Evolutionary conservation across 352 stramenopile species (phyloP).

Genomic region (Phytophthora capsici): DNA sequence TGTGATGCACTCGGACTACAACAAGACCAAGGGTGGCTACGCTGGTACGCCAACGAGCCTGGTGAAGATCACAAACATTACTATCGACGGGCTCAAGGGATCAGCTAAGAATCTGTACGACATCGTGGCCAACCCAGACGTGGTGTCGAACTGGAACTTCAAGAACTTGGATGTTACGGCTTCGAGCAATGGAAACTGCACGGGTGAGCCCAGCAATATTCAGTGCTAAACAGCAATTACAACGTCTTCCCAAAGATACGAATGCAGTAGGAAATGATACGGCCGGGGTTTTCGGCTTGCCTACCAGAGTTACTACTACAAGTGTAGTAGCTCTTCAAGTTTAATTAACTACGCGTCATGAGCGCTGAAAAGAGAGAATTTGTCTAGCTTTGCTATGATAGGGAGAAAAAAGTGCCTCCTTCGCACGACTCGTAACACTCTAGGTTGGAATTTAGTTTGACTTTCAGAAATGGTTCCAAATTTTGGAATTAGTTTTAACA

Average conservation of each 20-base stretch:
- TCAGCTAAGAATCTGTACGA: slow-evolving; percentile 28
- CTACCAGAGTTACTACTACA: too few species aligned
- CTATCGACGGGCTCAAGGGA: slow-evolving; percentile 25
- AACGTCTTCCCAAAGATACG: too few species aligned
- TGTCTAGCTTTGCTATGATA: too few species aligned
- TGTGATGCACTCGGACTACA: slow-evolving; percentile 26
- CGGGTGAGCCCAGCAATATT: slow-evolving; percentile 20
- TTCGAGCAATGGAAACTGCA: slow-evolving; percentile 25
- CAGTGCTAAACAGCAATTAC: slow-evolving; percentile 14
- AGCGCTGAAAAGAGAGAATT: too few species aligned
- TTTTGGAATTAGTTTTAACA: not conserved
- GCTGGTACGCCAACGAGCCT: slow-evolving; percentile 19
- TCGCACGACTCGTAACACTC: too few species aligned
- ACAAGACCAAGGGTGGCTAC: slow-evolving; percentile 35
- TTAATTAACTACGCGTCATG: too few species aligned
- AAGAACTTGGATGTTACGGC: slow-evolving; percentile 18
- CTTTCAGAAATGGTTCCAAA: too few species aligned
- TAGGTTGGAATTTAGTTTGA: too few species aligned
- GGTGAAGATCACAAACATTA: slow-evolving; percentile 33
- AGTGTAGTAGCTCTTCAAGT: too few species aligned
- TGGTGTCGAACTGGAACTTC: slow-evolving; percentile 33
- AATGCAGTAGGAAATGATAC: too few species aligned
- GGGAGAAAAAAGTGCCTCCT: too few species aligned
- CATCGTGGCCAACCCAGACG: slow-evolving; percentile 30
- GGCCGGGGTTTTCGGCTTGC: too few species aligned